Percentiles rank a stretch among this genome's conserved stretches.
Evolutionary conservation across 331 rosid genomes (phyloP).

Genomic region (Phaseolus coccineus): DNA sequence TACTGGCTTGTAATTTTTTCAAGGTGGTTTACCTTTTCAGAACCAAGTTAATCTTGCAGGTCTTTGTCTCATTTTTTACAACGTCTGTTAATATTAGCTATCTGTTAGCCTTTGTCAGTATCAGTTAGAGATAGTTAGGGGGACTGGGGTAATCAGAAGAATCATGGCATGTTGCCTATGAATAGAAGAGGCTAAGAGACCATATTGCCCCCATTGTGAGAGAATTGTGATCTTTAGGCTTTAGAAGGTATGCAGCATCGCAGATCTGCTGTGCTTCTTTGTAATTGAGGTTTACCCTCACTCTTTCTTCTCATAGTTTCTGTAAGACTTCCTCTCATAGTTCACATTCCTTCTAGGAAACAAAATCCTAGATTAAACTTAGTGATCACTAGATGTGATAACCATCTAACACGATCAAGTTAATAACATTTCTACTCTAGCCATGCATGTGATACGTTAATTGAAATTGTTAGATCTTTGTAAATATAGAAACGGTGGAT

Average conservation of each 20-base stretch:
- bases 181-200: not conserved
- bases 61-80: not conserved
- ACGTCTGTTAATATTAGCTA: not conserved
- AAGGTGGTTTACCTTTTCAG: constrained; percentile 9
- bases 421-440: not conserved
- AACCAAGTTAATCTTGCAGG: not conserved
- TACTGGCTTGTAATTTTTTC: constrained; percentile 35
- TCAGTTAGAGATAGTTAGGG: not conserved
- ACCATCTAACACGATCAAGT: not conserved
- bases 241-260: not conserved
- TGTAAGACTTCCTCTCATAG: not conserved
- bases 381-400: constrained; percentile 3
- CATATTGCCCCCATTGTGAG: not conserved
- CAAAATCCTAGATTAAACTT: not conserved
- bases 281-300: not conserved
- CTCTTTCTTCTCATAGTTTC: not conserved
- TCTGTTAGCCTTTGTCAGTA: not conserved
- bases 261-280: not conserved
- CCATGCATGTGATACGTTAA: constrained; percentile 13
- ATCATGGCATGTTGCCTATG: not conserved
- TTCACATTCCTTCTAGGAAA: not conserved
- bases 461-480: not conserved
- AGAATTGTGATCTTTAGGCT: not conserved
- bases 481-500: too few species aligned
- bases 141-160: not conserved